Percentiles rank a stretch among this genome's conserved stretches.
Evolutionary conservation across 2,329 filamentous ascomycete genomes (phyloP).

Genomic region (Colletotrichum sidae): DNA sequence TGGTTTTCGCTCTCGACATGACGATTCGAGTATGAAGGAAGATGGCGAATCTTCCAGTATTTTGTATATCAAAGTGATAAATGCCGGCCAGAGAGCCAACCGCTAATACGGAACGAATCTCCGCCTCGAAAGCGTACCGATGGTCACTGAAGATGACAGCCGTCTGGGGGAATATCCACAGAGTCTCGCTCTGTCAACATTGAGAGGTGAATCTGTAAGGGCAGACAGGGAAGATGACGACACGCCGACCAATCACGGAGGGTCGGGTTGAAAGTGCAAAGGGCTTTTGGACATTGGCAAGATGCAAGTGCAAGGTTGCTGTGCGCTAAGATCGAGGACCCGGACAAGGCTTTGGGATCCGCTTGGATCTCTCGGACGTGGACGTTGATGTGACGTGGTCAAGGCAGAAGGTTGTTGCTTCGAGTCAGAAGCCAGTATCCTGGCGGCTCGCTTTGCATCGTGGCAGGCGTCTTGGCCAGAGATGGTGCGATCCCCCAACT

Average conservation of each 20-base stretch:
- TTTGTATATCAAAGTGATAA: constrained; percentile 27
- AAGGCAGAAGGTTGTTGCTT: constrained; percentile 11
- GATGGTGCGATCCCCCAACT: too few species aligned
- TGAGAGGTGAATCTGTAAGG: constrained; percentile 1
- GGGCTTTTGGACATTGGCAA: not conserved
- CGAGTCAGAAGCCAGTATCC: not conserved
- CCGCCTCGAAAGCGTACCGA: not conserved
- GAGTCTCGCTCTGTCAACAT: not conserved
- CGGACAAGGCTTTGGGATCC: constrained; percentile 27
- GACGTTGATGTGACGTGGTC: constrained; percentile 27
- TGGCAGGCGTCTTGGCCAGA: too few species aligned
- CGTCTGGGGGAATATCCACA: not conserved
- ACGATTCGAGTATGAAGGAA: constrained; percentile 16
- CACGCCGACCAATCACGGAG: not conserved
- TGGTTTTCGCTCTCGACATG: constrained; percentile 12
- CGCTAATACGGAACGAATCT: constrained; percentile 17
- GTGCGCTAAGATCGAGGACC: constrained; percentile 23
- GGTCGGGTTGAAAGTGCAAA: not conserved
- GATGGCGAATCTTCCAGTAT: constrained; percentile 10
- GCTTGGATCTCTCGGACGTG: constrained; percentile 33
- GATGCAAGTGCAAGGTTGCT: constrained; percentile 23
- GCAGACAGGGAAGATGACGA: too few species aligned
- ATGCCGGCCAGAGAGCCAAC: constrained; percentile 14
- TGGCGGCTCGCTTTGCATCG: not conserved
- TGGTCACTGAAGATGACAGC: too few species aligned